Base-by-base conservation (phyloP, 129 eudicot genomes). In the Chrysanthemum makinoi region DNA sequence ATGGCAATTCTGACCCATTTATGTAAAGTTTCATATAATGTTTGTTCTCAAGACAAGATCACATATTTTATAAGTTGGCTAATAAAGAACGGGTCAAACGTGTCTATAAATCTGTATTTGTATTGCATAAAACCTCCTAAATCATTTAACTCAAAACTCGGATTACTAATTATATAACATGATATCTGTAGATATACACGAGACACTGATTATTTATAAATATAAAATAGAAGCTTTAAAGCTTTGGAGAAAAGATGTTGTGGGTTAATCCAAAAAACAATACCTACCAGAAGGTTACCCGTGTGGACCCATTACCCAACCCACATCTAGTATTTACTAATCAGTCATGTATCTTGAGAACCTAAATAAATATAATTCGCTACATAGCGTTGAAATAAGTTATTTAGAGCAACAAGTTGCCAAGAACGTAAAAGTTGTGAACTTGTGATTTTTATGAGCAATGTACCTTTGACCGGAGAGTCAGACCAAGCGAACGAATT, bases 391-490 rank as follows among this genome's bases (percentile, higher is more conserved):
- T 15, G 33, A 10, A 65, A 39, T 39, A 18, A 33, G 33, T 33
- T 26, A 1, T n/a, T 26, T 35, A 10, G 53, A 8, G 43, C 13
- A 35, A 13, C 39, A 48, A 67, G 35, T 19, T 14, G 59, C 72
- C 52, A 49, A 22, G 2, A 48, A 67, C 24, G 22, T 4, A 49
- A 6, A 18, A 43, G 43, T n/a, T n/a, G n/a, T n/a, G n/a, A n/a
- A n/a, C n/a, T 55, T 55, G 17, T 2, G n/a, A 57, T 56, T 70
- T 43, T 70, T 39, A 56, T 6, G 13, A 5, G 11, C 6, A 17
- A 51, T 5, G 30, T 63, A 88, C 97, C 97, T 82, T 81, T 86
- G 49, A 74, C 75, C 5, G 83, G 86, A 43, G 90, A 80, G 59
- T 80, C 69, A 1, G 83, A 61, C 82, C 80, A 81, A 13, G 68